Base-by-base conservation (phyloP, 768 basidiomycete genomes). In the Collybia sp. region DNA sequence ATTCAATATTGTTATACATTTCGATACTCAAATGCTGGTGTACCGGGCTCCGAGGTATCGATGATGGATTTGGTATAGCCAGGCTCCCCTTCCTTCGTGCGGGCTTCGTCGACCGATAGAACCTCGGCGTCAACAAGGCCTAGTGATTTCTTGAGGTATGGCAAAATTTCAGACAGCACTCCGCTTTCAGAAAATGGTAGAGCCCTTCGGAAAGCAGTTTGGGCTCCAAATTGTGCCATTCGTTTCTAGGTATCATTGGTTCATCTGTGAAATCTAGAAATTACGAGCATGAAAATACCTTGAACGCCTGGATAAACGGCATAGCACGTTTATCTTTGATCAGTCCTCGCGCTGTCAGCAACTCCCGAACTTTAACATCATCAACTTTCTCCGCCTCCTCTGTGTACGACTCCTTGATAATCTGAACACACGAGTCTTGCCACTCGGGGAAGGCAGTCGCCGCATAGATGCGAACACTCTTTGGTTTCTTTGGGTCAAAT, bases 281-380 rank as follows among this genome's bases (percentile, higher is more conserved):
- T 16, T n/a, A n/a, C n/a, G n/a, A 15, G 46, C 35, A 40, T 34
- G 5, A 10, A 37, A 20, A 32, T 43, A 93, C 95, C 84, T 96
- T 94, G 83, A 97, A 88, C 25, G 75, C 69, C 48, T 95, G 89
- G 39, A 93, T 80, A 68, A 95, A 97, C 5, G 94, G 94, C 95
- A 97, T 98, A 35, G 78, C 78, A 36, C 84, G 80, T 73, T 98
- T 98, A 69, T 98, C 93, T 76, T 96, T 97, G 68, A 93, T 84
- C 62, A 97, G 61, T 4, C 90, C 93, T 16, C 72, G 75, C 60
- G 79, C 73, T 8, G 74, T 75, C 61, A 98, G 61, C 53, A 78
- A 54, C 56, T 80, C 71, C 62, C 83, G 77, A 42, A 94, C 80
- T 62, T 82, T 84, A 32, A 69, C 81, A 59, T 97, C 93, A 58